Percentiles rank a stretch among this genome's conserved stretches.
phyloP scores from a whole-genome alignment of 768 basidiomycete species.

The Lyophyllum decastes region DNA sequence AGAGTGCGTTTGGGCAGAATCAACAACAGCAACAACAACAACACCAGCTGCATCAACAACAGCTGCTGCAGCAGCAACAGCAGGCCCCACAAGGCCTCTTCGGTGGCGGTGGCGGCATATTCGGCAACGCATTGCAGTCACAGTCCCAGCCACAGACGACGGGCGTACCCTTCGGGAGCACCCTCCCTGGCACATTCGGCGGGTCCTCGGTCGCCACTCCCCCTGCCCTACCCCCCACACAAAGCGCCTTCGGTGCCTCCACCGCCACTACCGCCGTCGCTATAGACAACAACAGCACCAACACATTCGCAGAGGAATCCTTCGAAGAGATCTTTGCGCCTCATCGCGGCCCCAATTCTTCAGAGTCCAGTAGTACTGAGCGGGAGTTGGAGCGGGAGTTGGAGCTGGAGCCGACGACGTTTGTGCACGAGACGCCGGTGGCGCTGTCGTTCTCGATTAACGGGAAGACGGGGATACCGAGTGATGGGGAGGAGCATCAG shows the following conservation, averaged over 20 bases:
- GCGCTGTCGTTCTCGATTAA: conserved; percentile 53
- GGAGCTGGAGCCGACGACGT: conserved; percentile 36
- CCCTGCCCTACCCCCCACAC: neutral
- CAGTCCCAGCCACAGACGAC: too few species aligned
- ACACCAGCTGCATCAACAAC: neutral
- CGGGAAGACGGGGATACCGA: conserved; percentile 50
- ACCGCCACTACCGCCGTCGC: neutral
- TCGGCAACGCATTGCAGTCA: too few species aligned
- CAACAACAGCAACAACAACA: conserved; percentile 21
- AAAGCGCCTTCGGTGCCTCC: conserved; percentile 1
- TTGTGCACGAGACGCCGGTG: conserved; percentile 54
- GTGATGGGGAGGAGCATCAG: conserved; percentile 55
- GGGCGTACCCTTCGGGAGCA: too few species aligned
- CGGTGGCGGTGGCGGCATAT: too few species aligned
- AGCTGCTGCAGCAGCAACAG: neutral
- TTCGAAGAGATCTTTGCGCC: conserved; percentile 32
- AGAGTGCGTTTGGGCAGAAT: neutral
- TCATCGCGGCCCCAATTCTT: neutral
- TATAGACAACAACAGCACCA: too few species aligned
- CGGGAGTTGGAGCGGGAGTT: neutral
- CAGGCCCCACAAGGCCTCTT: too few species aligned
- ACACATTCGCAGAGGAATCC: conserved; percentile 11
- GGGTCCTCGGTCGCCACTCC: neutral
- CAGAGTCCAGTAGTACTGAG: too few species aligned
- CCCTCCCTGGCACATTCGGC: too few species aligned